Base-by-base conservation (phyloP, 2,329 filamentous ascomycete species). In the Sordariomycetes sp. region DNA sequence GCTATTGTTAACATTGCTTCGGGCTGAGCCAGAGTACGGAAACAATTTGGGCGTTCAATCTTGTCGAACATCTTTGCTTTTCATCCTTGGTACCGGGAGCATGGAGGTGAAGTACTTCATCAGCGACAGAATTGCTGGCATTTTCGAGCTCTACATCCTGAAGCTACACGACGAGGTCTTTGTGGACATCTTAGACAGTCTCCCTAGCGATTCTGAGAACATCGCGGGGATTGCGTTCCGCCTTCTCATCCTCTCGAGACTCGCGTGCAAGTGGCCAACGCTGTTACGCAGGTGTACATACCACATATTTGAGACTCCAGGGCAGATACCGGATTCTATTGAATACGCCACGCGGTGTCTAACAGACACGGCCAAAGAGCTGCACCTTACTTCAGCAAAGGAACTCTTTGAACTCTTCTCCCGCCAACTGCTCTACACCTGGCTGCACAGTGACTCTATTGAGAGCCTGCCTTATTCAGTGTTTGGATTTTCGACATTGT, bases 251-350 rank as follows among this genome's bases (percentile, higher is more conserved):
- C 63, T 96, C 9, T 75, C 82, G 2, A 77, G 78, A 36, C 63
- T 98, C 38, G 92, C 84, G 17, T 84, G 86, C 20, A 63, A 68
- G 33, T 96, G 90, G 85, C 79, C 86, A 39, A 94, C 88, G 1
- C 67, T 96, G 15, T 68, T 95, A 28, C 80, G 88, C 33, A 78
- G 83, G 42, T 87, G 86, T 43, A 83, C 94, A 14, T 98, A 95
- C 53, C 83, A 92, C 54, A 87, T 96, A 16, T 94, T 96, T 46
- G 92, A 96, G 54, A 86, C 82, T 0, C 84, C 88, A 2, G 86
- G 83, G 2, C 77, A 78, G 37, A 75, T 94, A 11, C 59, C 70
- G 4, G 58, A 63, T 9, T 82, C 82, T 6, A 66, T 70, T 15
- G 62, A 67, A 15, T 82, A 95, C 58, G 88, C 90, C 2, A 74